Evolutionary conservation across 208 protist genomes (phyloP).

Genomic region (Trypanosoma rangeli): DNA sequence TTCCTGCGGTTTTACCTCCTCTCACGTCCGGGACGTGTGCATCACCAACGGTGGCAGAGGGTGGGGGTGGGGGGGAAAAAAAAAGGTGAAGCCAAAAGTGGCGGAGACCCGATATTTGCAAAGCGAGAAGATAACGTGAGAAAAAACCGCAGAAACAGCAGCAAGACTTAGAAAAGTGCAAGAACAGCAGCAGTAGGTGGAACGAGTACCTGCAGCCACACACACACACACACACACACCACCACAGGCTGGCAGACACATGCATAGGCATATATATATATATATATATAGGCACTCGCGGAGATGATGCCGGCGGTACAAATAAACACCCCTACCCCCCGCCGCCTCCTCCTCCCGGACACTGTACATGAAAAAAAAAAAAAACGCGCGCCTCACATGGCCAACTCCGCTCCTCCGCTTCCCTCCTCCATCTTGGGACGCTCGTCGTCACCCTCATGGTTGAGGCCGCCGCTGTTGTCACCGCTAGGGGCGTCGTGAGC

Average conservation of each 20-base stretch:
- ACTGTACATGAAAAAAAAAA: not conserved
- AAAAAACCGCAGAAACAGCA: constrained; percentile 9
- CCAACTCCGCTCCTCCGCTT: not conserved
- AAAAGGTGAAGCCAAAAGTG: not conserved
- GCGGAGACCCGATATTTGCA: too few relatives aligned
- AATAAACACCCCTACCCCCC: too few relatives aligned
- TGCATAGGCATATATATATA: not conserved
- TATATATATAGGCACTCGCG: not conserved
- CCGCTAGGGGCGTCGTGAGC: not conserved
- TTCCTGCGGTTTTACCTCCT: not conserved
- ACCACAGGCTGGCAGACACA: not conserved
- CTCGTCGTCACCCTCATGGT: not conserved
- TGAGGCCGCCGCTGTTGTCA: not conserved
- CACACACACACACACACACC: constrained; percentile 1
- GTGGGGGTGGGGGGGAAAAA: not conserved
- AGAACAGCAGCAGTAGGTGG: not conserved
- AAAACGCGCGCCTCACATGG: not conserved
- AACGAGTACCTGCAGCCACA: not conserved
- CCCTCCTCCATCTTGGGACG: not conserved
- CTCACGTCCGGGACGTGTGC: not conserved
- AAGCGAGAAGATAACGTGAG: too few relatives aligned
- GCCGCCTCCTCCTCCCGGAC: not conserved
- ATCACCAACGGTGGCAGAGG: not conserved
- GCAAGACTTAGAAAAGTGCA: too few relatives aligned
- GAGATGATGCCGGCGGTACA: not conserved